Conservation (phyloP, 2,329 filamentous ascomycete species). For the Cercospora zeae-maydis region DNA sequence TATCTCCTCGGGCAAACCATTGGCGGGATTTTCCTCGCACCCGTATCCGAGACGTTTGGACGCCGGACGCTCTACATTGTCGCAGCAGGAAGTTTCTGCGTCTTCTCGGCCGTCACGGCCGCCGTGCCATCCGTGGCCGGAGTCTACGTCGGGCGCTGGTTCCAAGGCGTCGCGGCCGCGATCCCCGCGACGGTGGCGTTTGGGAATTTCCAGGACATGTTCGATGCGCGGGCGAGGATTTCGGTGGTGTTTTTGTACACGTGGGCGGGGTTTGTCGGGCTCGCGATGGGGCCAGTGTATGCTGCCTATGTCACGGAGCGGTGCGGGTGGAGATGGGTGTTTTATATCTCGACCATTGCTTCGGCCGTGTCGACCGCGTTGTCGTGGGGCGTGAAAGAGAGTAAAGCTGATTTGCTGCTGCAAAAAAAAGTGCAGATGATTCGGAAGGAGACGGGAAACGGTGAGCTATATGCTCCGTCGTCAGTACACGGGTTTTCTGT, state of each 20-base stretch:
- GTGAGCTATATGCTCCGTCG: constrained; percentile 18
- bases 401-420: constrained; percentile 44
- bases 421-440: constrained; percentile 35
- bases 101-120: constrained; percentile 36
- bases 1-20: constrained; percentile 37
- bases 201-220: constrained; percentile 51
- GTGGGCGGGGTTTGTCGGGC: constrained; percentile 42
- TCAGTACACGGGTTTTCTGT: constrained; percentile 13
- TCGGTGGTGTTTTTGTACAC: constrained; percentile 46
- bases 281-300: constrained; percentile 46
- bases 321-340: constrained; percentile 43
- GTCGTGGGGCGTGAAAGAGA: constrained; percentile 42
- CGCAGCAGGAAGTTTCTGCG: constrained; percentile 27
- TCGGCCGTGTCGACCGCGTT: constrained; percentile 37
- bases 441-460: constrained; percentile 27
- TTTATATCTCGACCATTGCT: constrained; percentile 43
- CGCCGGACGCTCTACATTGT: constrained; percentile 37
- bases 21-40: constrained; percentile 38
- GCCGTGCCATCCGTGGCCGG: constrained; percentile 36
- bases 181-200: constrained; percentile 48
- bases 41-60: constrained; percentile 40
- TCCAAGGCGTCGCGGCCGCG: constrained; percentile 46
- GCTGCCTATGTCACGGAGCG: constrained; percentile 40
- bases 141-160: constrained; percentile 42
- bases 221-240: constrained; percentile 37